Evolutionary conservation across 164 flowering plant species (phyloP).

Genomic region (Saururus chinensis): DNA sequence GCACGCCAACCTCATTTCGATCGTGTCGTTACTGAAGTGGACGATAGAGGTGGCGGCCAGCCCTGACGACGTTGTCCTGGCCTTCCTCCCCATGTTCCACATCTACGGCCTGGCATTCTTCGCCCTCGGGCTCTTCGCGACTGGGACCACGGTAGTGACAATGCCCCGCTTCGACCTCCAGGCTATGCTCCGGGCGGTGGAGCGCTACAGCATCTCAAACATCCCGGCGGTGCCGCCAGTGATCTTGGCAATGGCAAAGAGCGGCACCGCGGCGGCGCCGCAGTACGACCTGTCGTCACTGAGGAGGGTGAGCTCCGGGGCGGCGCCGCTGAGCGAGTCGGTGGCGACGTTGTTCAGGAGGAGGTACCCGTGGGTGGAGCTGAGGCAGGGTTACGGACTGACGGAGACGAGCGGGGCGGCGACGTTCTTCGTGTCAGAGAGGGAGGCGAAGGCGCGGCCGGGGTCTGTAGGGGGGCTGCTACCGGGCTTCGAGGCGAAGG

Average conservation of each 20-base stretch:
- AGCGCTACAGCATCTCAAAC: slow-evolving; percentile 32
- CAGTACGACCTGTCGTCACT: slow-evolving; percentile 31
- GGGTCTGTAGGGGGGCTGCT: slow-evolving; percentile 34
- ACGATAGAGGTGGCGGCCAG: slow-evolving; percentile 21
- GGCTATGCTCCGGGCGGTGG: slow-evolving; percentile 43
- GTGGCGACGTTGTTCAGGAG: slow-evolving; percentile 30
- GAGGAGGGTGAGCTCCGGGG: slow-evolving; percentile 47
- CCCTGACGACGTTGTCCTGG: slow-evolving; percentile 34
- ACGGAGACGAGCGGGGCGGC: slow-evolving; percentile 54
- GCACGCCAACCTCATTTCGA: slow-evolving; percentile 46
- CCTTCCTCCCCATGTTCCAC: slow-evolving; percentile 75
- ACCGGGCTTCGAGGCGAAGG: slow-evolving; percentile 43
- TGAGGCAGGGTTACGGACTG: slow-evolving; percentile 59
- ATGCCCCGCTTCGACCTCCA: slow-evolving; percentile 48
- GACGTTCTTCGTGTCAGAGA: slow-evolving; percentile 16
- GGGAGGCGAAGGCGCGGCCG: slow-evolving; percentile 20
- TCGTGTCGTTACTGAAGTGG: slow-evolving; percentile 41
- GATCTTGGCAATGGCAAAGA: slow-evolving; percentile 43
- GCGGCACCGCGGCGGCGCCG: not conserved
- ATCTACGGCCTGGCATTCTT: slow-evolving; percentile 62
- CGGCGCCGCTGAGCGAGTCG: slow-evolving; percentile 67
- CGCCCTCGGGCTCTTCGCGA: slow-evolving; percentile 36
- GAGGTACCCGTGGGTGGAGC: slow-evolving; percentile 52
- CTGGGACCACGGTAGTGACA: slow-evolving; percentile 33
- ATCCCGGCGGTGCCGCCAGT: slow-evolving; percentile 71